Evolutionary conservation across 2,329 filamentous ascomycete species (phyloP).

Genomic region (Phaeophleospora eucalypticola): DNA sequence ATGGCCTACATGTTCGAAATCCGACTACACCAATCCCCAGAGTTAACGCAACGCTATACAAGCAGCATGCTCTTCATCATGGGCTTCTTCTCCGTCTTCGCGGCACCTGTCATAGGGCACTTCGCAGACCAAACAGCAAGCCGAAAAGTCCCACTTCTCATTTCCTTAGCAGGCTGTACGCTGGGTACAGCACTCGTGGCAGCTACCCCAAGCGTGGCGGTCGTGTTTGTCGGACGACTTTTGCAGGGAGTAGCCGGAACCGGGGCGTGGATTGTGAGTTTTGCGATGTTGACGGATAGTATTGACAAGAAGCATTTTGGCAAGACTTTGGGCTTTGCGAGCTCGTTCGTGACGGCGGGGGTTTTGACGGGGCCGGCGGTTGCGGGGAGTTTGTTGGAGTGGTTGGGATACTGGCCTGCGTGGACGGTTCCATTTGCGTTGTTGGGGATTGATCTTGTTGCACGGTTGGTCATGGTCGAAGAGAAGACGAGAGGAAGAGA

Average conservation of each 20-base stretch:
- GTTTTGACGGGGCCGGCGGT: slow-evolving; percentile 15
- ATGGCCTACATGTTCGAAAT: slow-evolving; percentile 19
- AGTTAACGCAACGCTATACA: slow-evolving; percentile 14
- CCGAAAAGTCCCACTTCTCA: slow-evolving; percentile 16
- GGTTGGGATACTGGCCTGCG: slow-evolving; percentile 18
- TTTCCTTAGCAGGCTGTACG: slow-evolving; percentile 11
- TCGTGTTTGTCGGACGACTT: slow-evolving; percentile 14
- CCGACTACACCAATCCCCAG: slow-evolving; percentile 9
- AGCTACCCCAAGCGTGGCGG: slow-evolving; percentile 8
- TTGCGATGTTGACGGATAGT: slow-evolving; percentile 17
- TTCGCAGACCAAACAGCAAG: slow-evolving; percentile 13
- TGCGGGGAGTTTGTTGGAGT: slow-evolving; percentile 11
- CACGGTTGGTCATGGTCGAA: slow-evolving; percentile 16
- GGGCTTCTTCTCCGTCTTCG: slow-evolving; percentile 43
- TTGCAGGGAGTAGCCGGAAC: slow-evolving; percentile 15
- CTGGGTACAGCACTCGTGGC: slow-evolving; percentile 15
- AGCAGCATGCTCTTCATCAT: slow-evolving; percentile 25
- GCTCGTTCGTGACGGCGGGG: slow-evolving; percentile 13
- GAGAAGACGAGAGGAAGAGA: no score
- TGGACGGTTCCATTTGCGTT: slow-evolving; percentile 17
- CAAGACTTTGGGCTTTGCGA: slow-evolving; percentile 14
- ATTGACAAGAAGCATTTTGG: slow-evolving; percentile 13
- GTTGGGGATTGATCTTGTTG: slow-evolving; percentile 12
- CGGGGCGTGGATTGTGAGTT: slow-evolving; percentile 17
- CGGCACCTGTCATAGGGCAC: slow-evolving; percentile 19